phyloP scores from a whole-genome alignment of 495 filamentous ascomycete species.

The Penicillium robsamsonii region DNA sequence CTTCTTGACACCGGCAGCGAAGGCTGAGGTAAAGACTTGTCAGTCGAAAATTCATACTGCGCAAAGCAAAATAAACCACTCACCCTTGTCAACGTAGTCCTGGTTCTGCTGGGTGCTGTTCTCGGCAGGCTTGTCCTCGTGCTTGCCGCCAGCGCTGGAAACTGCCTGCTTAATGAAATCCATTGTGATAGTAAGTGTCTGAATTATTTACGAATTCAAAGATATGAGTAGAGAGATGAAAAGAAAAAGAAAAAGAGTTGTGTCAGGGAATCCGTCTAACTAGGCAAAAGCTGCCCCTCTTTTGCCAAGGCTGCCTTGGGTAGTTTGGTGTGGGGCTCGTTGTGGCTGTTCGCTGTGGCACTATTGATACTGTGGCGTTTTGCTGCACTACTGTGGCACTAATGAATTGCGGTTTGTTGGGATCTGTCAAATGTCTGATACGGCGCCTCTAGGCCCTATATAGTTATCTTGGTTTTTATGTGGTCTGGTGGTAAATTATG shows the following conservation, averaged over 20 bases:
- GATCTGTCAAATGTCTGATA: too few relatives aligned
- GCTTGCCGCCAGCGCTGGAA: background rate
- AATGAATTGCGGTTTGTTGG: background rate
- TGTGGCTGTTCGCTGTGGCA: too few relatives aligned
- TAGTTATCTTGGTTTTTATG: too few relatives aligned
- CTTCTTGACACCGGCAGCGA: constrained; percentile 6
- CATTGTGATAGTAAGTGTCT: background rate
- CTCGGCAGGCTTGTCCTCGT: background rate
- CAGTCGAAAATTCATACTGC: background rate
- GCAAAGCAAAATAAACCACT: background rate
- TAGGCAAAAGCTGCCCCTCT: background rate
- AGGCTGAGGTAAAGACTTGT: background rate
- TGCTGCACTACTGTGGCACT: background rate
- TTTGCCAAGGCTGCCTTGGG: background rate
- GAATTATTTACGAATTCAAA: background rate
- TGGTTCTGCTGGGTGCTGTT: constrained; percentile 2
- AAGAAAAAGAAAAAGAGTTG: background rate
- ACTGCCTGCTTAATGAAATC: constrained; percentile 14
- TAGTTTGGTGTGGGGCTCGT: too few relatives aligned
- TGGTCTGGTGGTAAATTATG: too few relatives aligned
- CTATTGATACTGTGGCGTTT: background rate
- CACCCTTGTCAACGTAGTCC: constrained; percentile 9
- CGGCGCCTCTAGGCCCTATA: too few relatives aligned
- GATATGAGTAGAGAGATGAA: background rate
- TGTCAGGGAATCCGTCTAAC: background rate